These are phyloP conservation scores for Arthrocladium fulminans DNA, from an alignment of 2,329 filamentous ascomycete species.

Conservation along the genomic window DNA sequence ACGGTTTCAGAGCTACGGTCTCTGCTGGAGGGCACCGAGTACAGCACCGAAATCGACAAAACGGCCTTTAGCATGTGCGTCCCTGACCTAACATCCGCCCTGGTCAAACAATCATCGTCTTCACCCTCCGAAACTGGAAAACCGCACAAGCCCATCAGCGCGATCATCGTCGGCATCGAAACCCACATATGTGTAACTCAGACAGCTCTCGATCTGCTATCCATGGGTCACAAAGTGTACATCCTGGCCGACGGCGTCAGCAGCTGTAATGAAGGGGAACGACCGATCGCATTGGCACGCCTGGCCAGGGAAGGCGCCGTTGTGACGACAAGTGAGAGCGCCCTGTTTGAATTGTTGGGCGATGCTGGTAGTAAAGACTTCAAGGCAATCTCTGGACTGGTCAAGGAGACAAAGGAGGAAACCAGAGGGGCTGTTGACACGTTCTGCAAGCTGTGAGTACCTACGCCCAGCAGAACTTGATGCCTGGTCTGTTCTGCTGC, in stretches of 20 bases:
- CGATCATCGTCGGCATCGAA: slow-evolving; percentile 84
- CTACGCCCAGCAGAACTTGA: too few species aligned
- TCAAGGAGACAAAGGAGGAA: slow-evolving; percentile 65
- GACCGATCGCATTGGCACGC: slow-evolving; percentile 66
- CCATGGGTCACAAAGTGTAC: slow-evolving; percentile 70
- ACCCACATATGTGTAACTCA: slow-evolving; percentile 91
- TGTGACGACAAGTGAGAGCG: slow-evolving; percentile 81
- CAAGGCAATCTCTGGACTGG: slow-evolving; percentile 60
- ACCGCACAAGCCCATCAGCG: slow-evolving; percentile 40
- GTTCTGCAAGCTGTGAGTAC: slow-evolving; percentile 33
- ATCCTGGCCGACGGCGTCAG: slow-evolving; percentile 83
- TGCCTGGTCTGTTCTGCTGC: too few species aligned
- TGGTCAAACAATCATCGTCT: slow-evolving; percentile 14
- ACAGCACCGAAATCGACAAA: slow-evolving; percentile 62
- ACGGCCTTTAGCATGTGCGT: slow-evolving; percentile 76
- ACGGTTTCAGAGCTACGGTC: slow-evolving; percentile 66
- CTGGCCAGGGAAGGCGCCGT: slow-evolving; percentile 65
- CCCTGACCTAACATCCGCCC: slow-evolving; percentile 46
- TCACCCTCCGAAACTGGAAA: slow-evolving; percentile 25
- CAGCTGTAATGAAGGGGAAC: slow-evolving; percentile 74
- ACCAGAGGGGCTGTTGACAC: slow-evolving; percentile 61
- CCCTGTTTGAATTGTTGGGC: slow-evolving; percentile 80
- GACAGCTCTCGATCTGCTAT: slow-evolving; percentile 73
- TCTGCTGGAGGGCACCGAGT: slow-evolving; percentile 43
- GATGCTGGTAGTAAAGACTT: slow-evolving; percentile 67